Evolutionary conservation across 176 grass and related monocot genomes (phyloP).

Genomic region (Eremochloa ophiuroides): DNA sequence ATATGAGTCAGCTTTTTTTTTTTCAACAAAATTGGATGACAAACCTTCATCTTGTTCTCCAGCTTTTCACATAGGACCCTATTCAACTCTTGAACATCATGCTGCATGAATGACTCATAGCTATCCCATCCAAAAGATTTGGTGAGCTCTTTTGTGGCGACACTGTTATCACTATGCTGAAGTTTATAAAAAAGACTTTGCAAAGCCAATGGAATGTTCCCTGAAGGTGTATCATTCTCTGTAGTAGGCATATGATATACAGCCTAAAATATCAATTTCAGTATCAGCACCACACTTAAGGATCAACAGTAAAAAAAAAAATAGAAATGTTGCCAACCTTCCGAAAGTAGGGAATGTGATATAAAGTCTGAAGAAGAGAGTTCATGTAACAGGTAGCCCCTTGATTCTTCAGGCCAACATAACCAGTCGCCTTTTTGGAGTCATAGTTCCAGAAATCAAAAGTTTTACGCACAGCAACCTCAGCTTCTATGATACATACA

Average conservation of each 20-base stretch:
- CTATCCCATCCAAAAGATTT: slow-evolving; percentile 89
- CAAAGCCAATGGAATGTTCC: slow-evolving; percentile 72
- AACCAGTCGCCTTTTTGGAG: slow-evolving; percentile 77
- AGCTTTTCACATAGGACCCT: slow-evolving; percentile 81
- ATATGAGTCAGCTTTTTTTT: not conserved
- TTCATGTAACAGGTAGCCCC: slow-evolving; percentile 92
- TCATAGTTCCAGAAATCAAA: slow-evolving; percentile 71
- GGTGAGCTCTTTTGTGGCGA: slow-evolving; percentile 78
- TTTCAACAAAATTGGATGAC: slow-evolving; percentile 17
- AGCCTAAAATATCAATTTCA: slow-evolving; percentile 53
- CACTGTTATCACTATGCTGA: slow-evolving; percentile 66
- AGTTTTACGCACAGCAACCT: slow-evolving; percentile 57
- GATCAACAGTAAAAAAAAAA: slow-evolving; percentile 11
- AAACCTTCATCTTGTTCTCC: slow-evolving; percentile 88
- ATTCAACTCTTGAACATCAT: slow-evolving; percentile 85
- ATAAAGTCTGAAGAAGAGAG: slow-evolving; percentile 80
- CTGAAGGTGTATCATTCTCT: slow-evolving; percentile 68
- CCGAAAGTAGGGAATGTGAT: slow-evolving; percentile 67
- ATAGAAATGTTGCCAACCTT: slow-evolving; percentile 43
- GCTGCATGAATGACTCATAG: slow-evolving; percentile 80
- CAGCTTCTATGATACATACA: slow-evolving; percentile 70
- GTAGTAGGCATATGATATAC: slow-evolving; percentile 80
- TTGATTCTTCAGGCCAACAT: slow-evolving; percentile 89
- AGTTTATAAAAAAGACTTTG: slow-evolving; percentile 89
- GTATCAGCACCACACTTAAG: slow-evolving; percentile 15